Conservation (phyloP, 2,329 filamentous ascomycete species). For the Cladosporium sp. region DNA sequence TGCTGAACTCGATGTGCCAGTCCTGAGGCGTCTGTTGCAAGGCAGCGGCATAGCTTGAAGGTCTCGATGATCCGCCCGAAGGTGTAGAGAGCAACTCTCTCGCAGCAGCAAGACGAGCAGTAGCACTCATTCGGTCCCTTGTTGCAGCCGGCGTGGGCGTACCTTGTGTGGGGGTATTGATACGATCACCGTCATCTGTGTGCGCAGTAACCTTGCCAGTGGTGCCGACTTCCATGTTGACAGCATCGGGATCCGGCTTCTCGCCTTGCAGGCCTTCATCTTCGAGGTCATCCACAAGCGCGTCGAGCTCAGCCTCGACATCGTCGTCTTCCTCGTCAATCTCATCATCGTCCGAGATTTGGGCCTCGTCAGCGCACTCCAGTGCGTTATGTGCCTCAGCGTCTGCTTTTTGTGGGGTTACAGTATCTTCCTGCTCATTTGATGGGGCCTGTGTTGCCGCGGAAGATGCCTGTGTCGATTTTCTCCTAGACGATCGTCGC, state of each 20-base stretch:
- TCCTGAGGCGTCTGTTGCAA: constrained; percentile 78
- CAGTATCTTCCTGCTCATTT: constrained; percentile 13
- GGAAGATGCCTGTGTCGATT: constrained; percentile 25
- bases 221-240: constrained; percentile 84
- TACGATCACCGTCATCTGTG: constrained; percentile 84
- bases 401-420: constrained; percentile 30
- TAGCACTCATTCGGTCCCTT: constrained; percentile 28
- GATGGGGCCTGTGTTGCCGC: constrained; percentile 10
- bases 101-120: constrained; percentile 29
- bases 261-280: constrained; percentile 71
- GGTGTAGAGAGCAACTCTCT: constrained; percentile 40
- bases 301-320: constrained; percentile 62
- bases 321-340: constrained; percentile 48
- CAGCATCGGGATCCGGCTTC: constrained; percentile 78
- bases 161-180: constrained; percentile 72
- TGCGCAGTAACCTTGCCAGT: constrained; percentile 85
- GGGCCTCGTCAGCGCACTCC: constrained; percentile 90
- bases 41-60: constrained; percentile 79
- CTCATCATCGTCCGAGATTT: constrained; percentile 64
- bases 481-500: constrained; percentile 31
- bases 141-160: constrained; percentile 31
- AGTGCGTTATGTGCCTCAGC: constrained; percentile 65
- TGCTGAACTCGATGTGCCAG: constrained; percentile 95
- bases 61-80: constrained; percentile 46
- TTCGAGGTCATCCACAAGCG: constrained; percentile 86